Evolutionary conservation across 768 basidiomycete species (phyloP), one percentile per base, ranked within the genome.

Genomic region (Ramaria sp.): DNA sequence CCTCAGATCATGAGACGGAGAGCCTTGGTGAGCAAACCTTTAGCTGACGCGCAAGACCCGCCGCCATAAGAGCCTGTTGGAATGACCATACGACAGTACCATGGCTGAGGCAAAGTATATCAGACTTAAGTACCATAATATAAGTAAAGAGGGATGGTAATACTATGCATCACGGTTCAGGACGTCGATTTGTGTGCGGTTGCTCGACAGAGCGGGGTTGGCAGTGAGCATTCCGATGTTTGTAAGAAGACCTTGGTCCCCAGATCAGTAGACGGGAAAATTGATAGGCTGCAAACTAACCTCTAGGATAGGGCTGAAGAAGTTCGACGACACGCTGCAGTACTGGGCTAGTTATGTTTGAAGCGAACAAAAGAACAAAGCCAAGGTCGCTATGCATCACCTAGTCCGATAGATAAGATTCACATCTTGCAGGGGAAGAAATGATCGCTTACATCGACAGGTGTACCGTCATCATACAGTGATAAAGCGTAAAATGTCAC

Each of bases 221-320:
- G 73, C 70, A 12, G 72, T 69, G 8, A 75, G 67, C 73, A 74
- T 73, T 8, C 73, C 73, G 50, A 74, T 62, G 51, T 72, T 69
- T n/a, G 73, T 75, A 10, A 74, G 63, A 6, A 74, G 62, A 0
- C 72, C 71, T 71, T 41, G 10, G 32, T 34, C 13, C 12, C n/a
- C 13, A 30, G 5, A 12, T 12, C 48, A 28, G 48, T 28, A 8
- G 16, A 37, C 7, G 39, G 39, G 20, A 41, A 41, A 34, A 34
- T 8, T 2, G 13, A 13, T 34, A 13, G 8, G 32, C 13, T 34
- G 32, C 13, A 34, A 3, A 8, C 2, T 8, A 32, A 70, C 71
- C 72, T 62, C 67, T 62, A 18, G 73, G 73, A 63, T 73, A 75
- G n/a, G 72, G 68, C 50, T 69, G 64, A 55, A 74, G 62, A 4